Evolutionary conservation across 768 basidiomycete genomes (phyloP).

Genomic region (Leccinum aurantiacum): DNA sequence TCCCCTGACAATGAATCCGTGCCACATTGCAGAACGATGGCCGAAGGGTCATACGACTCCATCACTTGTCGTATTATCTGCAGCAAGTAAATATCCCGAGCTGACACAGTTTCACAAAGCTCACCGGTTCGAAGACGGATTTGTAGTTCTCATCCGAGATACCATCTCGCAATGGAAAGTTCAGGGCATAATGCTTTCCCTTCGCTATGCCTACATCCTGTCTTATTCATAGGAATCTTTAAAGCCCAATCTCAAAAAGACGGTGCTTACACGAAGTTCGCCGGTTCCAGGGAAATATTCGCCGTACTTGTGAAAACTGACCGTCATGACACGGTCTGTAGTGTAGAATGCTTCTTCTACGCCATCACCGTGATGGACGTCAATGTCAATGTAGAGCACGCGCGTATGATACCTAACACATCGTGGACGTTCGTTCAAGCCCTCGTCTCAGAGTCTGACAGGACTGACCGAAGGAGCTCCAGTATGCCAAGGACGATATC

Average conservation of each 20-base stretch:
- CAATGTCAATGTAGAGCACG: conserved; percentile 97
- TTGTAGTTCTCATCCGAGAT: conserved; percentile 95
- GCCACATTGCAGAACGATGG: conserved; percentile 95
- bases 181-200: conserved; percentile 91
- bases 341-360: conserved; percentile 99
- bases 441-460: neutral
- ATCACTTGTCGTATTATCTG: conserved; percentile 93
- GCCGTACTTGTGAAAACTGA: conserved; percentile 97
- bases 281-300: conserved; percentile 99
- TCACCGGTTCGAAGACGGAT: conserved; percentile 91
- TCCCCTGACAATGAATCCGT: conserved; percentile 97
- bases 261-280: conserved; percentile 73
- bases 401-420: conserved; percentile 78
- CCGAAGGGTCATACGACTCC: conserved; percentile 91
- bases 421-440: neutral
- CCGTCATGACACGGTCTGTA: conserved; percentile 98
- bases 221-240: conserved; percentile 12
- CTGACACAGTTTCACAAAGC: conserved; percentile 26
- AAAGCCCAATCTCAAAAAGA: conserved; percentile 1
- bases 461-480: conserved; percentile 76
- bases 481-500: conserved; percentile 97
- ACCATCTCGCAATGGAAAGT: conserved; percentile 93
- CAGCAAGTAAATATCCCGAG: neutral
- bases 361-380: conserved; percentile 98
- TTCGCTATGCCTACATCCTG: conserved; percentile 93